These are phyloP conservation scores for Golubevia pallescens DNA, from an alignment of 1,284 basidiomycete genomes.

Conservation along the genomic window DNA sequence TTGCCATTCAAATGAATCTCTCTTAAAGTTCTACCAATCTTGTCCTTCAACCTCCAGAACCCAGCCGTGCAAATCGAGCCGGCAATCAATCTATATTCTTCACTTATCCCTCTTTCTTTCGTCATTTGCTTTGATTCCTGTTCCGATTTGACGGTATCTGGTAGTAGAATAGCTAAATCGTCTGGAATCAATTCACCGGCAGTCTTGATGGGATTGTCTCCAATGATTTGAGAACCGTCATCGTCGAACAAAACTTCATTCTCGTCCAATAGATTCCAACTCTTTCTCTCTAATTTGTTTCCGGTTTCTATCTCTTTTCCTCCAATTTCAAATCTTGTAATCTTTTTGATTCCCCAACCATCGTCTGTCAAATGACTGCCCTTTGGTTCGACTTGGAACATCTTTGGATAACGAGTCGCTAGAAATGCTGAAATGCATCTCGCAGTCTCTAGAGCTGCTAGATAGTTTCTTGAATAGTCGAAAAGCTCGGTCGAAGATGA, in stretches of 20 bases:
- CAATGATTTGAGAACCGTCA: conserved; percentile 74
- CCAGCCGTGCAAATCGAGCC: conserved; percentile 75
- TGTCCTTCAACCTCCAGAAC: conserved; percentile 78
- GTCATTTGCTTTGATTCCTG: conserved; percentile 71
- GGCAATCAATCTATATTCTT: conserved; percentile 71
- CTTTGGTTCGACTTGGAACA: conserved; percentile 13
- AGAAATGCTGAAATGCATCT: conserved; percentile 16
- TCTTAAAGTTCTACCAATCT: conserved; percentile 75
- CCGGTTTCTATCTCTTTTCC: too few species aligned
- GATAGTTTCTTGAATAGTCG: conserved; percentile 1
- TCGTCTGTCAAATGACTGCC: conserved; percentile 5
- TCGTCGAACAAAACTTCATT: conserved; percentile 65
- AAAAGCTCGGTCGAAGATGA: not conserved
- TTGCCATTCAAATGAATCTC: conserved; percentile 72
- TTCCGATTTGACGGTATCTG: conserved; percentile 6
- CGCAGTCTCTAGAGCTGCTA: conserved; percentile 19
- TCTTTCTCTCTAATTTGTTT: conserved; percentile 5
- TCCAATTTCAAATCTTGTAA: conserved; percentile 3
- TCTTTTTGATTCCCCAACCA: conserved; percentile 8
- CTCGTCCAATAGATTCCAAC: conserved; percentile 11
- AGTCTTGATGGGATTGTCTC: conserved; percentile 73
- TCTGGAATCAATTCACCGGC: conserved; percentile 71
- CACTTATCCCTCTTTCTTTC: conserved; percentile 67
- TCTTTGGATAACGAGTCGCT: conserved; percentile 9
- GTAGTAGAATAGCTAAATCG: conserved; percentile 74